phyloP scores from a whole-genome alignment of 2,329 filamentous ascomycete species.

The Aspergillus sp. region DNA sequence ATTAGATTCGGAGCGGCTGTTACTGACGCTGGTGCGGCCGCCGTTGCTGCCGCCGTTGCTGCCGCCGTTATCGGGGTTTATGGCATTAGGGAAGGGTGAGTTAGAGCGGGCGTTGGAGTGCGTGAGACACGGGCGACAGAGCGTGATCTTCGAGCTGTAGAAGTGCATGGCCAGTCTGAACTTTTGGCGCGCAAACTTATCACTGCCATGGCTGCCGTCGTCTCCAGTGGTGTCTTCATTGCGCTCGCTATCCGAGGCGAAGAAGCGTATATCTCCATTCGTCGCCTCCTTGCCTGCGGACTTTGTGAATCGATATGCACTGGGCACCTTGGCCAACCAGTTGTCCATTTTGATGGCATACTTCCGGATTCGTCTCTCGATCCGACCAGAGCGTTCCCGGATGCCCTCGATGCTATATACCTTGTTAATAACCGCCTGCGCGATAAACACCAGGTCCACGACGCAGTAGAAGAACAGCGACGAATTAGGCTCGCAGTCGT shows the following conservation, averaged over 20 bases:
- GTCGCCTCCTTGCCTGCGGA: conserved; percentile 6
- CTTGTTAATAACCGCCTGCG: conserved; percentile 29
- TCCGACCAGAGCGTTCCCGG: conserved; percentile 19
- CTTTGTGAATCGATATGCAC: conserved; percentile 26
- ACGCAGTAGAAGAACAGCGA: conserved; percentile 32
- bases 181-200: conserved; percentile 21
- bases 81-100: background rate
- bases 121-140: conserved; percentile 37
- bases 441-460: conserved; percentile 31
- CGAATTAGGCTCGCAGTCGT: conserved; percentile 18
- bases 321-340: conserved; percentile 29
- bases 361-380: conserved; percentile 27
- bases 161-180: conserved; percentile 34
- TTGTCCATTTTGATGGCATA: conserved; percentile 23
- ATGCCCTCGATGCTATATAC: conserved; percentile 34
- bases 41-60: background rate
- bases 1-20: background rate
- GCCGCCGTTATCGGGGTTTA: conserved; percentile 9
- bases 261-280: conserved; percentile 14
- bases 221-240: too few relatives aligned
- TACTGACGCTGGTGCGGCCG: conserved; percentile 6
- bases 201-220: too few relatives aligned
- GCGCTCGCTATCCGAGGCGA: background rate
- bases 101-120: conserved; percentile 5
- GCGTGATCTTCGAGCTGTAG: conserved; percentile 33